Conservation (phyloP, 1,284 basidiomycete species). For the Leucoagaricus sp. region DNA sequence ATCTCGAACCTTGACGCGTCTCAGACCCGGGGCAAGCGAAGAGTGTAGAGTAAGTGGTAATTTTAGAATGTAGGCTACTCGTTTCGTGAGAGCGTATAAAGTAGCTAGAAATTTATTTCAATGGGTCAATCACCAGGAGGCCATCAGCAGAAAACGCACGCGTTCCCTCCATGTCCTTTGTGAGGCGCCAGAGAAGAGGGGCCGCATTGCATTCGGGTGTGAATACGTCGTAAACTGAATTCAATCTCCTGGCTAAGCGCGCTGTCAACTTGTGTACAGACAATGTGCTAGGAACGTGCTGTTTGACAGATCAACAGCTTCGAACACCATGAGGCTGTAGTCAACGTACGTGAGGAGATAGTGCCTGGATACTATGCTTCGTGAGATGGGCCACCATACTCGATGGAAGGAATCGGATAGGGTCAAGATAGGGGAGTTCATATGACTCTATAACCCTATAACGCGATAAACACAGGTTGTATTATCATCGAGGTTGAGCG, state of each 20-base stretch:
- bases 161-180: constrained; percentile 69
- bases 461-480: constrained; percentile 4
- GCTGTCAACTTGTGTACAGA: constrained; percentile 62
- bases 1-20: constrained; percentile 38
- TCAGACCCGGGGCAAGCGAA: constrained; percentile 47
- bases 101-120: constrained; percentile 43
- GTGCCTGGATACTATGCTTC: constrained; percentile 60
- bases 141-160: constrained; percentile 54
- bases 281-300: constrained; percentile 66
- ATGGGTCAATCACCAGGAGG: constrained; percentile 10
- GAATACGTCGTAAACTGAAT: constrained; percentile 55
- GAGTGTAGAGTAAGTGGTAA: constrained; percentile 63
- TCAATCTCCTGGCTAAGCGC: constrained; percentile 59
- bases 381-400: constrained; percentile 71
- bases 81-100: constrained; percentile 65
- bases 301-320: constrained; percentile 12
- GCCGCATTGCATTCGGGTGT: constrained; percentile 81
- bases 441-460: constrained; percentile 71
- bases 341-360: constrained; percentile 66
- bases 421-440: constrained; percentile 83
- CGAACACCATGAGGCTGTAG: constrained; percentile 3
- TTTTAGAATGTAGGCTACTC: constrained; percentile 54
- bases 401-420: constrained; percentile 62
- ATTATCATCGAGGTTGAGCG: constrained; percentile 23
- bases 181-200: constrained; percentile 81